Conservation (phyloP, 2,329 filamentous ascomycete species). For the Colletotrichum cordylinicola region DNA sequence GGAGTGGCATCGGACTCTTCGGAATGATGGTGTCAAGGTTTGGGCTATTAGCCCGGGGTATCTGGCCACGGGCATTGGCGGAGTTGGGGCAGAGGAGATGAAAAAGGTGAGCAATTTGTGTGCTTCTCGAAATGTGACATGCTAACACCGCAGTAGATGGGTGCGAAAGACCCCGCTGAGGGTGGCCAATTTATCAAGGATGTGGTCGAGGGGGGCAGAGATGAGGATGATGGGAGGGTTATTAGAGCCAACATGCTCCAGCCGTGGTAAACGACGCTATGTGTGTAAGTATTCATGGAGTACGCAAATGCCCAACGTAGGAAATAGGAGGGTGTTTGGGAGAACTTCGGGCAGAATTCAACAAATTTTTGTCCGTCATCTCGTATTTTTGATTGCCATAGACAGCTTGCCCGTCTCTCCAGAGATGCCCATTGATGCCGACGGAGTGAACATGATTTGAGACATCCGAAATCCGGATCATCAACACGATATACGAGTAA, state of each 20-base stretch:
- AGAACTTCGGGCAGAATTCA: too few relatives aligned
- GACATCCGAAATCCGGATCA: neutral
- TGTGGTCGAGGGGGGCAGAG: neutral
- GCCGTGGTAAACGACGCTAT: neutral
- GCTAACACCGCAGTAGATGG: neutral
- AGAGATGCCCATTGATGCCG: fast-evolving
- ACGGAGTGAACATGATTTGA: fast-evolving
- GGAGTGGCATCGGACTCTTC: neutral
- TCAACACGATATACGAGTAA: neutral
- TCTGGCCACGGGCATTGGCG: neutral
- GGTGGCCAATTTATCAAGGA: neutral
- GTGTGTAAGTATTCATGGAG: too few relatives aligned
- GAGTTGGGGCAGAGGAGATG: neutral
- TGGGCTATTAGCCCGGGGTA: neutral
- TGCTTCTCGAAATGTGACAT: neutral
- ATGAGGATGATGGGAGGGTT: neutral
- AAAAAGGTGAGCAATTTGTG: neutral
- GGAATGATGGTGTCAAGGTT: neutral
- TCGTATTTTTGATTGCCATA: too few relatives aligned
- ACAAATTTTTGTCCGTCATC: too few relatives aligned
- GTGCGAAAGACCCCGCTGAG: neutral
- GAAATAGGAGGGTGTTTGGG: too few relatives aligned
- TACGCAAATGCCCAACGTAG: too few relatives aligned
- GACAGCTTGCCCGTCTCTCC: too few relatives aligned
- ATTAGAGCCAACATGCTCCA: neutral